Conservation (phyloP, 257 asterid genomes). For the Coffea eugenioides region DNA sequence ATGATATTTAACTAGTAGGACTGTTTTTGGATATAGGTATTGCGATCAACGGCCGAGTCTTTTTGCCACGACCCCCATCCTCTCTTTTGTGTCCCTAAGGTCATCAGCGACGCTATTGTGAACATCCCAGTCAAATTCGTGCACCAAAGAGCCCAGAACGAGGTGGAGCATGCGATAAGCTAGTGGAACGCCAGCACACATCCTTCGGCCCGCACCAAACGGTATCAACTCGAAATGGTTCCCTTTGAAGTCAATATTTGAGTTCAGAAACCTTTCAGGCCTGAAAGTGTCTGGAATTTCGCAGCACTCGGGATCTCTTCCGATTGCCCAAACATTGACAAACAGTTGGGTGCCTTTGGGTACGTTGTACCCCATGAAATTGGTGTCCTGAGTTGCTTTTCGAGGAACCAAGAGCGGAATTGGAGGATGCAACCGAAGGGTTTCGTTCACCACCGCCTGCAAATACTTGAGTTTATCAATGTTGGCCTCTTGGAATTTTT, state of each 20-base stretch:
- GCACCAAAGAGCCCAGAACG: slow-evolving; percentile 52
- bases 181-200: slow-evolving; percentile 51
- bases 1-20: background rate
- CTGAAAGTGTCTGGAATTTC: slow-evolving; percentile 34
- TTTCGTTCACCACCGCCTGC: slow-evolving; percentile 43
- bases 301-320: slow-evolving; percentile 53
- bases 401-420: slow-evolving; percentile 28
- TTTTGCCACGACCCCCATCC: slow-evolving; percentile 50
- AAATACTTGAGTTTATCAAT: slow-evolving; percentile 27
- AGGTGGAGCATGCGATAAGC: slow-evolving; percentile 57
- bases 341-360: slow-evolving; percentile 30
- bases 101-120: slow-evolving; percentile 21
- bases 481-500: slow-evolving; percentile 25
- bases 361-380: slow-evolving; percentile 28
- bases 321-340: slow-evolving; percentile 37
- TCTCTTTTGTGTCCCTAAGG: slow-evolving; percentile 41
- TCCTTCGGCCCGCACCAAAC: slow-evolving; percentile 62
- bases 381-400: slow-evolving; percentile 25
- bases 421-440: slow-evolving; percentile 37
- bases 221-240: slow-evolving; percentile 51
- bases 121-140: slow-evolving; percentile 51
- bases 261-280: slow-evolving; percentile 54
- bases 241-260: slow-evolving; percentile 43
- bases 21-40: slow-evolving; percentile 34
- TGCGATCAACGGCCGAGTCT: slow-evolving; percentile 40